Base-by-base conservation (phyloP, 768 basidiomycete genomes). In the Suillus subaureus region DNA sequence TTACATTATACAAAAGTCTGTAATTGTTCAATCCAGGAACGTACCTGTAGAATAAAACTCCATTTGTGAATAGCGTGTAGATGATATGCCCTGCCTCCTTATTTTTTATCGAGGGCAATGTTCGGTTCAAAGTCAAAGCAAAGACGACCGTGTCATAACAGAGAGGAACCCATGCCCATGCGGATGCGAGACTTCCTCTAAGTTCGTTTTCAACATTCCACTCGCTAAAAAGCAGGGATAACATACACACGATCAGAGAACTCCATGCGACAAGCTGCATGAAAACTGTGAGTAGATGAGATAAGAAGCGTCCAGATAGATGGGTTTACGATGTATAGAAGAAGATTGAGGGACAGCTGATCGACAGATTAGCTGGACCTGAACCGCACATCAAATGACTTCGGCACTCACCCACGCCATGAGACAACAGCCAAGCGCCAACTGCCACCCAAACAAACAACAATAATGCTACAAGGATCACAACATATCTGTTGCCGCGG, bases 341-440 rank as follows among this genome's bases (percentile, higher is more conserved):
- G 62, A 28, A 23, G 16, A 5, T 26, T 71, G 71, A 16, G 3
- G 43, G 39, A 76, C 77, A 66, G 64, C 23, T 62, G 28, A 43
- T 37, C 21, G 28, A 18, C 28, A 23, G 55, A 47, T 68, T 6
- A 37, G 42, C 64, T 52, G 55, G 64, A 61, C 35, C 33, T 8
- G 6, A 60, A 60, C 47, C 6, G 54, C 23, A 28, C 62, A 39
- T 33, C 35, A 54, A 52, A 47, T 2, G 5, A 40, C 16, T 60
- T 40, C 5, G n/a, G 28, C 23, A 73, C 85, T 13, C 65, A 89
- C 89, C 78, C 76, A 80, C 68, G 0, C 82, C 87, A 21, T 75
- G 70, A 31, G 80, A 79, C 23, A 90, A 77, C n/a, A 90, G 74
- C 83, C 83, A 89, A 1, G 79, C 78, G 64, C 85, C 86, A 66